These are phyloP conservation scores for Yamadazyma conglobata DNA, from an alignment of 1,139 yeast genomes.

Conservation along the genomic window DNA sequence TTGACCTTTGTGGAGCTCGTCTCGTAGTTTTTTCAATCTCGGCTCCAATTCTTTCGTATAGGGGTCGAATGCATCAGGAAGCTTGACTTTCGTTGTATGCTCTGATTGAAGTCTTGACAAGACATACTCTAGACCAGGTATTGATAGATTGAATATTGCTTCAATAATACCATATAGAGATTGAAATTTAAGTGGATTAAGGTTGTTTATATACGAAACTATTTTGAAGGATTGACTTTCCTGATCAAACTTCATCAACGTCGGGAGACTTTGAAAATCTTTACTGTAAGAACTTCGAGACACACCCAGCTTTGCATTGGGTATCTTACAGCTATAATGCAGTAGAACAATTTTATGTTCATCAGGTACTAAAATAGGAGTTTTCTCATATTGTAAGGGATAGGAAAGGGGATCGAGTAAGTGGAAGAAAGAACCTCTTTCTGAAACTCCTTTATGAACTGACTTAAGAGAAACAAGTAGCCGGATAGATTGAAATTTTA, in stretches of 20 bases:
- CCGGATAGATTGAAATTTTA: slow-evolving; percentile 12
- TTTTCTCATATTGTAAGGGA: slow-evolving; percentile 33
- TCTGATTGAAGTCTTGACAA: slow-evolving; percentile 23
- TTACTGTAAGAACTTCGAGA: slow-evolving; percentile 5
- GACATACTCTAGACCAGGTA: slow-evolving; percentile 24
- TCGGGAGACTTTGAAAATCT: slow-evolving; percentile 33
- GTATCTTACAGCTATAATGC: slow-evolving; percentile 13
- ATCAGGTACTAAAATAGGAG: slow-evolving; percentile 20
- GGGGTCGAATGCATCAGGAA: slow-evolving; percentile 15
- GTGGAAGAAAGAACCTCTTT: slow-evolving; percentile 33
- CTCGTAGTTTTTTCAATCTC: slow-evolving; percentile 2
- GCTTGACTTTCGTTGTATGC: slow-evolving; percentile 17
- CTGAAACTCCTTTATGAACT: slow-evolving; percentile 36
- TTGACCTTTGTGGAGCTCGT: no score
- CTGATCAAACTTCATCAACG: slow-evolving; percentile 14
- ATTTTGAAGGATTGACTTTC: slow-evolving; percentile 16
- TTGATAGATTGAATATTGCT: slow-evolving; percentile 19
- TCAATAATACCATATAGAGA: slow-evolving; percentile 27
- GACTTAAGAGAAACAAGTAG: slow-evolving; percentile 15
- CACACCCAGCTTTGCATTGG: slow-evolving; percentile 18
- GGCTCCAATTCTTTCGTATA: slow-evolving; percentile 14
- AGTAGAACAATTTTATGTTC: slow-evolving; percentile 8
- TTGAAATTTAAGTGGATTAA: slow-evolving; percentile 26
- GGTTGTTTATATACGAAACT: slow-evolving; percentile 37
- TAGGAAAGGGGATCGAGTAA: slow-evolving; percentile 44